Percentiles rank a stretch among this genome's conserved stretches.
Conservation (phyloP, 129 eudicot genomes). For the Sambucus nigra region DNA sequence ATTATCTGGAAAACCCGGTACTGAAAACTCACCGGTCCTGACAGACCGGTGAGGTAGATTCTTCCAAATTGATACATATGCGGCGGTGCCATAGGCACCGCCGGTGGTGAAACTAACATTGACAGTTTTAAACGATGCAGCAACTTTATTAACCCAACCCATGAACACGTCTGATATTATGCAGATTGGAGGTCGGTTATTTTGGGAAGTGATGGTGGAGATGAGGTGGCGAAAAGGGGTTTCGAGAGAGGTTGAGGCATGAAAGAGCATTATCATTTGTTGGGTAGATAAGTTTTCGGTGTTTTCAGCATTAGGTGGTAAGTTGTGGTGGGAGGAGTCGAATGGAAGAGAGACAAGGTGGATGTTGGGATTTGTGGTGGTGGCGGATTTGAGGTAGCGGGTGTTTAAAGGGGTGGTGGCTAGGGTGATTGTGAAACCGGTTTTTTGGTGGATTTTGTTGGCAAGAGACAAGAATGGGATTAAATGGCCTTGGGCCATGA, state of each 20-base stretch:
- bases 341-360: conserved; percentile 40
- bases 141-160: too few relatives aligned
- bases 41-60: conserved; percentile 45
- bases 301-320: conserved; percentile 68
- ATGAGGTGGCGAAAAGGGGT: conserved; percentile 25
- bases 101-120: conserved; percentile 51
- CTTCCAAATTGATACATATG: conserved; percentile 38
- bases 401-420: conserved; percentile 38
- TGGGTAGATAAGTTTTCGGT: conserved; percentile 38
- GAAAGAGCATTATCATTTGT: conserved; percentile 34
- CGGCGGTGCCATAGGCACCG: conserved; percentile 81
- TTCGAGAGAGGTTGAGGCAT: conserved; percentile 42
- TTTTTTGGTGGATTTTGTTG: conserved; percentile 16
- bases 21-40: too few relatives aligned
- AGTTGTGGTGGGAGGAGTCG: conserved; percentile 31
- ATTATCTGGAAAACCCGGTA: too few relatives aligned
- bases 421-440: conserved; percentile 26
- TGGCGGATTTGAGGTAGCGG: conserved; percentile 14
- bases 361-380: conserved; percentile 16
- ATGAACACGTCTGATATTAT: conserved; percentile 52
- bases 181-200: conserved; percentile 33
- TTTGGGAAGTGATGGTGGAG: background rate
- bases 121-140: conserved; percentile 14
- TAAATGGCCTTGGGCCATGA: too few relatives aligned
- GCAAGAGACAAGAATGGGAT: conserved; percentile 20